These are phyloP conservation scores for Aspergillus glaucus DNA, from an alignment of 2,329 filamentous ascomycete genomes.

Conservation along the genomic window DNA sequence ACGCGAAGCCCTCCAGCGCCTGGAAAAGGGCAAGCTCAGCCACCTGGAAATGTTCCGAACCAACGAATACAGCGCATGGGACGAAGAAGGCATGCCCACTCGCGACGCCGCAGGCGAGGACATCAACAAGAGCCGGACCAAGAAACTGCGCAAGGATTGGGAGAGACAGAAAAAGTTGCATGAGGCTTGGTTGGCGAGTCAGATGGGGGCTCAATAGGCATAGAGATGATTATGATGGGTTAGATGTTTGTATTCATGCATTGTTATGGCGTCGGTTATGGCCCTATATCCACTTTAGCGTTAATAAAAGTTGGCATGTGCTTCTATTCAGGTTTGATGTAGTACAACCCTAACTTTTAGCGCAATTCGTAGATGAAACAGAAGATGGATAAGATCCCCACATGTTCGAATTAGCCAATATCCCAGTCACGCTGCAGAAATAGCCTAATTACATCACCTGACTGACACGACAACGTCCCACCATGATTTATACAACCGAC, in stretches of 20 bases:
- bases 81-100: slow-evolving; percentile 72
- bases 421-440: too few species aligned
- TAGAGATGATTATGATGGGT: slow-evolving; percentile 1
- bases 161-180: slow-evolving; percentile 73
- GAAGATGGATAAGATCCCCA: too few species aligned
- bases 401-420: too few species aligned
- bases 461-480: too few species aligned
- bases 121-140: slow-evolving; percentile 69
- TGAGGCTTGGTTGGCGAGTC: slow-evolving; percentile 18
- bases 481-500: neutral
- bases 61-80: slow-evolving; percentile 68
- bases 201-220: slow-evolving; percentile 6
- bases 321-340: too few species aligned
- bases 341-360: too few species aligned
- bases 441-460: too few species aligned
- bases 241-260: neutral
- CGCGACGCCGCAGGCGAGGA: slow-evolving; percentile 72
- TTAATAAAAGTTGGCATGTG: too few species aligned
- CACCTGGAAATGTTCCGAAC: slow-evolving; percentile 45
- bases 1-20: slow-evolving; percentile 43
- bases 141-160: slow-evolving; percentile 86
- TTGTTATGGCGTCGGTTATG: neutral
- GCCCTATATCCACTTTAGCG: neutral
- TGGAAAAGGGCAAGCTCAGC: slow-evolving; percentile 54
- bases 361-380: too few species aligned